Base-by-base conservation (phyloP, 2,329 filamentous ascomycete genomes). In the Juglanconis oblonga region DNA sequence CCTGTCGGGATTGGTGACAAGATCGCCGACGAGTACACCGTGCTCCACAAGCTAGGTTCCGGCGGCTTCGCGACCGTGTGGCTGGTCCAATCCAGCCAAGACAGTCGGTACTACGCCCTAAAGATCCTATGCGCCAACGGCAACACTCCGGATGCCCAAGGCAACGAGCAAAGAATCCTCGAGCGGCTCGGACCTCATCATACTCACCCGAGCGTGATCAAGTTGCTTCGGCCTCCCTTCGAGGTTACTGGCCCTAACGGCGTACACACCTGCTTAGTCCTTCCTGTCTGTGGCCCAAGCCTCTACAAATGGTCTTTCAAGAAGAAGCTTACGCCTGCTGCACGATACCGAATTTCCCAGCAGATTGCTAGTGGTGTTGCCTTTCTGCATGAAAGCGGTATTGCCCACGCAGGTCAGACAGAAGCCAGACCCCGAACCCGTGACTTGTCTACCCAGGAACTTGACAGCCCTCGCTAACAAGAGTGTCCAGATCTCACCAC, bases 1-100 rank as follows among this genome's bases (percentile, higher is more conserved):
- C 49, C 55, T 9, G 40, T 58, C 3, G 31, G 47, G 1, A 38
- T 58, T 47, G 55, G 49, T 4, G 38, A 58, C 36, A 17, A 32
- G 24, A 52, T 52, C 14, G 35, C 35, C 9, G n/a, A 44, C 40
- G 31, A 52, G 40, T 52, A 48, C 24, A 52, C 40, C 3, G 48
- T 52, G 5, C 49, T 58, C 24, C 55, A 58, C 9, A 52, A 58
- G 29, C 49, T 58, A 14, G 55, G 49, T 10, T 52, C 32, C 2
- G 55, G 55, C 5, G 55, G 55, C 31, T 58, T 58, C 14, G 40
- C 49, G 13, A 58, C 55, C 3, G 55, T 58, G 11, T 58, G 55
- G 55, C 49, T 52, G 0, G 49, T 58, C 13, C 55, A 58, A 17
- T 58, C 48, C 8, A 40, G 31, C 40, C 31, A 58, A 17, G 55